A percentile compares a stretch with the other conserved stretches of the same genome.
These are phyloP conservation scores for Fusarium napiforme DNA, from an alignment of 2,329 filamentous ascomycete species.

Conservation along the genomic window DNA sequence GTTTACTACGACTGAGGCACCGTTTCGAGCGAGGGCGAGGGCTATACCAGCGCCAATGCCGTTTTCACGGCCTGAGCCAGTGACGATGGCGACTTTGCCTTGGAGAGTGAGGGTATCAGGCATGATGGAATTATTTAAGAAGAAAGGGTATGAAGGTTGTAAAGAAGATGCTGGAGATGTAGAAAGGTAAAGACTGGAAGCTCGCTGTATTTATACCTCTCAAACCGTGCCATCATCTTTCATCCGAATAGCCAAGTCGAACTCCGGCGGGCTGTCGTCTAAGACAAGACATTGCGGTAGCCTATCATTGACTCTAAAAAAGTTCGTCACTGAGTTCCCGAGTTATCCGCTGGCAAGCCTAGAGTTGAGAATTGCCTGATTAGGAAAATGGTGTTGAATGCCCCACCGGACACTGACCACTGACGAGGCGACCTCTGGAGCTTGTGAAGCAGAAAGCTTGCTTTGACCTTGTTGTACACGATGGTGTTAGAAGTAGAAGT, in stretches of 20 bases:
- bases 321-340: background rate
- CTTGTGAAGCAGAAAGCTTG: background rate
- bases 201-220: background rate
- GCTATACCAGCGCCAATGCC: conserved; percentile 58
- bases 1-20: conserved; percentile 54
- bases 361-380: conserved; percentile 9
- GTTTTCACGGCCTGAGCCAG: conserved; percentile 57
- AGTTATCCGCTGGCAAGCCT: background rate
- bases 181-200: too few species aligned
- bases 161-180: fast-evolving
- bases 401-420: background rate
- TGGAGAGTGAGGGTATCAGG: conserved; percentile 51
- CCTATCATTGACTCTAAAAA: background rate
- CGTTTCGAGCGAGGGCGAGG: conserved; percentile 53
- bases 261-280: background rate
- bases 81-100: conserved; percentile 57
- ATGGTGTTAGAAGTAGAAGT: fast-evolving
- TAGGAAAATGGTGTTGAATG: conserved; percentile 10
- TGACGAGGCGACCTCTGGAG: fast-evolving
- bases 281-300: fast-evolving
- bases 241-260: background rate
- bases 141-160: too few species aligned
- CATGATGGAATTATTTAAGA: background rate
- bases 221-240: background rate
- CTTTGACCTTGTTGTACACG: background rate